Conservation (phyloP, 2,329 filamentous ascomycete genomes). For the Penicillium sp. region DNA sequence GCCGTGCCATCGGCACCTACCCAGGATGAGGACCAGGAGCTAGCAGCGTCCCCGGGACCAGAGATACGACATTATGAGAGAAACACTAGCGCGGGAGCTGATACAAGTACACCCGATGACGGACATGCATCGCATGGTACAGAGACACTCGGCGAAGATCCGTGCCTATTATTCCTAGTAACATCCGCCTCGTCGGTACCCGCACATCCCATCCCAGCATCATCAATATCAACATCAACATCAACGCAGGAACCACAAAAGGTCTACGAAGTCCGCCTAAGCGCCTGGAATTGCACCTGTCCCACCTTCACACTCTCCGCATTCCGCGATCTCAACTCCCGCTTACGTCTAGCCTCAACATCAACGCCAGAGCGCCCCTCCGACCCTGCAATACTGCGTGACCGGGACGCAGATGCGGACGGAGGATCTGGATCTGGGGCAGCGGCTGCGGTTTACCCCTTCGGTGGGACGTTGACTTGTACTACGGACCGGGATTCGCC, state of each 20-base stretch:
- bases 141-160: slow-evolving; percentile 20
- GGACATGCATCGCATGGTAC: background rate
- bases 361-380: background rate
- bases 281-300: slow-evolving; percentile 87
- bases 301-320: slow-evolving; percentile 76
- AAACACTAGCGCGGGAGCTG: background rate
- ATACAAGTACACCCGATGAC: background rate
- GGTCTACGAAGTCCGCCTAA: slow-evolving; percentile 70
- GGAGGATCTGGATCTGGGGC: background rate
- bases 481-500: slow-evolving; percentile 20
- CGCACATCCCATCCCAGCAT: slow-evolving; percentile 17
- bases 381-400: slow-evolving; percentile 15
- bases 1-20: background rate
- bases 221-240: background rate
- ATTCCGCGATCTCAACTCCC: slow-evolving; percentile 52
- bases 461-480: slow-evolving; percentile 40
- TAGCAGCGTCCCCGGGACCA: background rate
- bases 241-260: slow-evolving; percentile 31
- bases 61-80: background rate
- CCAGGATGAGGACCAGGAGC: background rate
- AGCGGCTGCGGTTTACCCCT: slow-evolving; percentile 27
- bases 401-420: slow-evolving; percentile 1
- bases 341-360: slow-evolving; percentile 28
- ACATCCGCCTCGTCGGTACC: slow-evolving; percentile 56
- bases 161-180: slow-evolving; percentile 64